These are phyloP conservation scores for Ceratocystiopsis brevicomis DNA, from an alignment of 2,329 filamentous ascomycete genomes.

Conservation along the genomic window DNA sequence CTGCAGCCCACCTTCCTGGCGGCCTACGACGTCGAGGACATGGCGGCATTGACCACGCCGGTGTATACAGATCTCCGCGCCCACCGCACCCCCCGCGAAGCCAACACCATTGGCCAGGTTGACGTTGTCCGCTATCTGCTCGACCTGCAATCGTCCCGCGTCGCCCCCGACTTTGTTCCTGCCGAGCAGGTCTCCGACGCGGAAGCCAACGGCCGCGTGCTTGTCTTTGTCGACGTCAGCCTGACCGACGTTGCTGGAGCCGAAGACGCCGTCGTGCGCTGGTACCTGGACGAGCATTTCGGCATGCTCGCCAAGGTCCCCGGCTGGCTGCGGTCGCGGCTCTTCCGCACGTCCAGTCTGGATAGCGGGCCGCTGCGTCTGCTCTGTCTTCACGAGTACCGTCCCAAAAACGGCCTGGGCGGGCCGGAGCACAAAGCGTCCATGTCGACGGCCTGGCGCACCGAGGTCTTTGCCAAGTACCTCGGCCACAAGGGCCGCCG, in stretches of 20 bases:
- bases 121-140: conserved; percentile 54
- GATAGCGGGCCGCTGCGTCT: conserved; percentile 37
- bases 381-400: conserved; percentile 55
- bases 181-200: conserved; percentile 40
- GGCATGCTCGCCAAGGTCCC: conserved; percentile 53
- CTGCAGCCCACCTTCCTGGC: conserved; percentile 53
- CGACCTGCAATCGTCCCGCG: conserved; percentile 40
- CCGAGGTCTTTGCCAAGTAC: conserved; percentile 37
- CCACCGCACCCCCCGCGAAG: conserved; percentile 33
- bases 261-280: conserved; percentile 37
- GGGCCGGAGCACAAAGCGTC: conserved; percentile 45
- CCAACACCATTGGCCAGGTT: conserved; percentile 33
- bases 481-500: conserved; percentile 38
- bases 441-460: conserved; percentile 40
- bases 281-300: conserved; percentile 60
- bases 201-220: conserved; percentile 38
- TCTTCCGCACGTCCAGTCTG: conserved; percentile 48
- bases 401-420: conserved; percentile 44
- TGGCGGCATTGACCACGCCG: conserved; percentile 49
- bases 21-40: conserved; percentile 62
- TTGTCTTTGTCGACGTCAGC: conserved; percentile 42
- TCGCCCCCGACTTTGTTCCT: conserved; percentile 35
- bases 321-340: conserved; percentile 58
- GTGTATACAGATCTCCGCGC: conserved; percentile 49
- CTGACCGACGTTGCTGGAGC: conserved; percentile 28